These are phyloP conservation scores for Wickerhamiella azyma DNA, from an alignment of 805 yeast species.

Conservation along the genomic window DNA sequence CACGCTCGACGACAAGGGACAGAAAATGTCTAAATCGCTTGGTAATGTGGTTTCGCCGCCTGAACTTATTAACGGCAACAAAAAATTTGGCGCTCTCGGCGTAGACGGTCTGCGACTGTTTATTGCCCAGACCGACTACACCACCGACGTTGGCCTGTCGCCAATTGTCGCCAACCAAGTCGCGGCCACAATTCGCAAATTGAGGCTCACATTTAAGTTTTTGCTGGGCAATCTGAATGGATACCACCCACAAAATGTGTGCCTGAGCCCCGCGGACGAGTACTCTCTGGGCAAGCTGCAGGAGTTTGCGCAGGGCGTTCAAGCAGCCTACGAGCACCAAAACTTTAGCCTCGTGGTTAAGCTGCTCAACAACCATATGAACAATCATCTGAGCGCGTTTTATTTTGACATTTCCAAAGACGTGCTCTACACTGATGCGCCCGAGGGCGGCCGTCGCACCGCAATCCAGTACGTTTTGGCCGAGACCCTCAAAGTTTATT, in stretches of 20 bases:
- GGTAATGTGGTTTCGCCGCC: slow-evolving; percentile 70
- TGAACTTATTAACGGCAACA: slow-evolving; percentile 34
- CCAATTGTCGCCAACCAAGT: slow-evolving; percentile 60
- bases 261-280: slow-evolving; percentile 34
- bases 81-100: slow-evolving; percentile 40
- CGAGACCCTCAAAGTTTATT: slow-evolving; percentile 41
- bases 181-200: slow-evolving; percentile 65
- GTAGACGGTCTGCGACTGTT: slow-evolving; percentile 83
- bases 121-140: slow-evolving; percentile 80
- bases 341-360: slow-evolving; percentile 62
- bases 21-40: slow-evolving; percentile 86
- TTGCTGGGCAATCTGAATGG: slow-evolving; percentile 63
- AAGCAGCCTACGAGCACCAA: slow-evolving; percentile 37
- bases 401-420: slow-evolving; percentile 85
- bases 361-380: slow-evolving; percentile 56
- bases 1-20: slow-evolving; percentile 69
- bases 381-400: slow-evolving; percentile 59
- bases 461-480: slow-evolving; percentile 53
- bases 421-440: slow-evolving; percentile 57
- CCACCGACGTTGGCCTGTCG: slow-evolving; percentile 66
- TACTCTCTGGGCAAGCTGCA: slow-evolving; percentile 45
- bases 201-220: slow-evolving; percentile 68
- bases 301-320: slow-evolving; percentile 31
- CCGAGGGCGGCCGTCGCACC: slow-evolving; percentile 36
- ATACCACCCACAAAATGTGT: slow-evolving; percentile 15